These are phyloP conservation scores for Pueraria montana DNA, from an alignment of 306 rosid genomes.

Conservation along the genomic window DNA sequence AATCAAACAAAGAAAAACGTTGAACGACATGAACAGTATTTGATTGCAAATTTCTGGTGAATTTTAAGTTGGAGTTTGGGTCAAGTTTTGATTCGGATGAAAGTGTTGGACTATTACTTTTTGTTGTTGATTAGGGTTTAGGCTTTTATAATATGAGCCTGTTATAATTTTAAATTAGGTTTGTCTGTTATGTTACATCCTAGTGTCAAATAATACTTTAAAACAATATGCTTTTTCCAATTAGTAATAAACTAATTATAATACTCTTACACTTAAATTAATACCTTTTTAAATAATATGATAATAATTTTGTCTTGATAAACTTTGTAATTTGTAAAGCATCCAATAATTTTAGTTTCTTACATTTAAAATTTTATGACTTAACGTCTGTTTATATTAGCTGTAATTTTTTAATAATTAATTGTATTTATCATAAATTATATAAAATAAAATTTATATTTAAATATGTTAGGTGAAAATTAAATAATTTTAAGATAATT, in stretches of 20 bases:
- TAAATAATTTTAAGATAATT: too few relatives aligned
- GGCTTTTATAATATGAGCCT: background rate
- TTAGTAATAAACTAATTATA: background rate
- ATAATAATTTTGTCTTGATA: background rate
- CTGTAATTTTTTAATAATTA: too few relatives aligned
- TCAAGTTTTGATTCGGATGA: background rate
- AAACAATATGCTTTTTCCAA: background rate
- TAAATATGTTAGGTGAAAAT: too few relatives aligned
- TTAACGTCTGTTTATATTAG: too few relatives aligned
- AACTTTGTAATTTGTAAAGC: background rate
- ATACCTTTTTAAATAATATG: background rate
- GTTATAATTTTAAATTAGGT: background rate
- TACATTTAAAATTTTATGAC: too few relatives aligned
- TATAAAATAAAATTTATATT: too few relatives aligned
- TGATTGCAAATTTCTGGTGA: background rate
- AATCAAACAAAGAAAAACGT: background rate
- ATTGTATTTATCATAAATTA: too few relatives aligned
- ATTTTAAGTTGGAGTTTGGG: background rate
- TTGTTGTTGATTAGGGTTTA: background rate
- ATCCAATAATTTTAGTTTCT: background rate
- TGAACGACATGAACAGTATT: background rate
- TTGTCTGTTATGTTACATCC: background rate
- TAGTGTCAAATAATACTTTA: background rate
- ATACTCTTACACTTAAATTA: background rate
- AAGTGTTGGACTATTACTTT: background rate